Conservation (phyloP, 305 asterid genomes). For the Fraxinus paxiana region DNA sequence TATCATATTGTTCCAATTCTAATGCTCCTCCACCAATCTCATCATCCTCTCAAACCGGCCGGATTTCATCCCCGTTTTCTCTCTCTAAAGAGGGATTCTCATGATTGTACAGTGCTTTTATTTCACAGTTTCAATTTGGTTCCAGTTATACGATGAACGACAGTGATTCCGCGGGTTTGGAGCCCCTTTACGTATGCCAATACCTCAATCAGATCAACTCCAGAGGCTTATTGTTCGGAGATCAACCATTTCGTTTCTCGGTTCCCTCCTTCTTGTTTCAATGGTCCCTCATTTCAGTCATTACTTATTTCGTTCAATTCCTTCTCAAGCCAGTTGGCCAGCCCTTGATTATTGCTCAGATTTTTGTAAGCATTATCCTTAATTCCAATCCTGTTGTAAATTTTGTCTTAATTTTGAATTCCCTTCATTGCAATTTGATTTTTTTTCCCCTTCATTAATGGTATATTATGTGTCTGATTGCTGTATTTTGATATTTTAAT, state of each 20-base stretch:
- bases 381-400: neutral
- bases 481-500: constrained; percentile 24
- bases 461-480: neutral
- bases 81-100: constrained; percentile 6
- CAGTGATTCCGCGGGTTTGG: constrained; percentile 21
- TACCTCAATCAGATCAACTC: constrained; percentile 39
- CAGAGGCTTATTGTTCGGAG: constrained; percentile 37
- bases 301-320: constrained; percentile 42
- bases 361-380: constrained; percentile 41
- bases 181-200: constrained; percentile 35
- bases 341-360: constrained; percentile 61
- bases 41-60: neutral
- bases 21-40: constrained; percentile 27
- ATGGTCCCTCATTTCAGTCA: constrained; percentile 49
- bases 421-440: neutral
- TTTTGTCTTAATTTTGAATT: neutral
- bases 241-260: constrained; percentile 43
- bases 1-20: constrained; percentile 24
- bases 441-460: neutral
- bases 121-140: neutral
- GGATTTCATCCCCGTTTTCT: neutral
- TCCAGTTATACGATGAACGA: constrained; percentile 23
- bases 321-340: constrained; percentile 58
- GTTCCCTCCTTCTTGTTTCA: constrained; percentile 51
- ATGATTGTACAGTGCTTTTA: constrained; percentile 1